Evolutionary conservation across 139 green algal species (phyloP), one percentile per base, ranked within the genome.

Genomic region (Pleodorina starrii): DNA sequence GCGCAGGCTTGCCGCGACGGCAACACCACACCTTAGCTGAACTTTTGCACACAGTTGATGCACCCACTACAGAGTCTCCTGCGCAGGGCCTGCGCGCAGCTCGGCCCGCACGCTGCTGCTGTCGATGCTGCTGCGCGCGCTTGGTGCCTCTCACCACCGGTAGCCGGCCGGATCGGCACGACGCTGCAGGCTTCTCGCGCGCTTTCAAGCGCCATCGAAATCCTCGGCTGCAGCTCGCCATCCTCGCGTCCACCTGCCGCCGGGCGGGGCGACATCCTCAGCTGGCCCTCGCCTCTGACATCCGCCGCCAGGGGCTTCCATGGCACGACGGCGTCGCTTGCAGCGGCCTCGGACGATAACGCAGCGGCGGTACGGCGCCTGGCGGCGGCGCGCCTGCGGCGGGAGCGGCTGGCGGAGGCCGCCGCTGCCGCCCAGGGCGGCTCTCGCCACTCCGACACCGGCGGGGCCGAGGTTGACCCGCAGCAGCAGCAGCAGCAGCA

Each of bases 1-100:
- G 74, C 74, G 42, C 44, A 29, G n/a, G 27, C 29, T n/a, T 11
- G 74, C 74, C 74, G 74, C 74, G 74, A 82, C 74, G 74, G 74
- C 74, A 82, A 35, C n/a, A n/a, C n/a, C n/a, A n/a, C n/a, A n/a
- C n/a, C n/a, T n/a, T n/a, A n/a, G n/a, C n/a, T n/a, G n/a, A n/a
- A n/a, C n/a, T n/a, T n/a, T n/a, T n/a, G n/a, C n/a, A n/a, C n/a
- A n/a, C n/a, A n/a, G n/a, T n/a, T n/a, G n/a, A n/a, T n/a, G n/a
- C n/a, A n/a, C n/a, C n/a, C n/a, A n/a, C n/a, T n/a, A n/a, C n/a
- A 80, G 6, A 1, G 16, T 35, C 43, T 80, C 29, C 72, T 80
- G 40, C 40, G 72, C 72, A 51, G 72, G 40, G 74, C 46, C 27
- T 82, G 44, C 44, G 32, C 10, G 44, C 74, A 82, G 29, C 74